Percentiles rank a stretch among this genome's conserved stretches.
Evolutionary conservation across 352 stramenopile species (phyloP).

Genomic region (Nannochloropsis limnetica): DNA sequence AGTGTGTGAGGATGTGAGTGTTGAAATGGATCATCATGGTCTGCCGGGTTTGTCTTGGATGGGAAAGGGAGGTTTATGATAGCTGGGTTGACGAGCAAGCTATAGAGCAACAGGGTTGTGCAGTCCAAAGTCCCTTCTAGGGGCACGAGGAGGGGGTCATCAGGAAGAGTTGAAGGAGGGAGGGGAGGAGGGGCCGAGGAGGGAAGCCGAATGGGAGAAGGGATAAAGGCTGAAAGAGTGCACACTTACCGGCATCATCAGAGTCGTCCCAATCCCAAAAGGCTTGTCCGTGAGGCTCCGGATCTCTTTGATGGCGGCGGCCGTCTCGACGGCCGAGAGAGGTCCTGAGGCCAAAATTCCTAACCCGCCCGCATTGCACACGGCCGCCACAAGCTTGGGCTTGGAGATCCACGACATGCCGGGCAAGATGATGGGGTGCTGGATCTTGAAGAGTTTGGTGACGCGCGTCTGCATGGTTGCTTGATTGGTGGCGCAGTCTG

Average conservation of each 20-base stretch:
- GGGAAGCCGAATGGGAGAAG: neutral
- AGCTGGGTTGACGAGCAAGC: neutral
- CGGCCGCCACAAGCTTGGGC: slow-evolving; percentile 58
- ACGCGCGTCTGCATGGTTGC: slow-evolving; percentile 12
- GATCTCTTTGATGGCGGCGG: slow-evolving; percentile 56
- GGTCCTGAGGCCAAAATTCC: slow-evolving; percentile 45
- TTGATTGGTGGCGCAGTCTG: neutral
- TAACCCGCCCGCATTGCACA: slow-evolving; percentile 58
- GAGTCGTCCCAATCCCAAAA: slow-evolving; percentile 63
- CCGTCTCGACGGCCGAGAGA: slow-evolving; percentile 55
- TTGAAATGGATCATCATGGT: neutral
- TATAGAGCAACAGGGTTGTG: neutral
- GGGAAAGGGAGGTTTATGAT: neutral
- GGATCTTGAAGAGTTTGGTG: slow-evolving; percentile 28
- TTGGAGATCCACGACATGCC: slow-evolving; percentile 63
- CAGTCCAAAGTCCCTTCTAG: neutral
- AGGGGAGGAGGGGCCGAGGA: neutral
- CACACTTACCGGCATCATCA: slow-evolving; percentile 58
- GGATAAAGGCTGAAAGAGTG: neutral
- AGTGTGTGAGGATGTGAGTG: neutral
- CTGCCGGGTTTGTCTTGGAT: neutral
- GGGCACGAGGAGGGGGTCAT: neutral
- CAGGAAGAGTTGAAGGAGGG: neutral
- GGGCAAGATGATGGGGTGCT: slow-evolving; percentile 60
- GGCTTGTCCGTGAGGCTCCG: slow-evolving; percentile 55